Evolutionary conservation across 2,329 filamentous ascomycete species (phyloP).

Genomic region (Colletotrichum agaves): DNA sequence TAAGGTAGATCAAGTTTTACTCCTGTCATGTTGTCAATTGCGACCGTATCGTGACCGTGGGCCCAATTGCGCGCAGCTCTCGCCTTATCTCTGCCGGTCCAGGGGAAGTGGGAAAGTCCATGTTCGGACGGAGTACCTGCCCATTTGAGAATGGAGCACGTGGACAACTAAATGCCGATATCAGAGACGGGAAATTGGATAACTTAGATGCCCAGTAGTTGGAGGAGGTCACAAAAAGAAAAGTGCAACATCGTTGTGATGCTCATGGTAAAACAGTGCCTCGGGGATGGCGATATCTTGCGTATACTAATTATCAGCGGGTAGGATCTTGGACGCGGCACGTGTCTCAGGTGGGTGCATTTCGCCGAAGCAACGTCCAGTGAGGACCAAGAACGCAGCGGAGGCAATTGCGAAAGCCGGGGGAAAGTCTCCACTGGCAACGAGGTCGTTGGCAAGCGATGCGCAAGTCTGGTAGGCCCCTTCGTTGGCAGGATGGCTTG

Average conservation of each 20-base stretch:
- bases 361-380: conserved; percentile 23
- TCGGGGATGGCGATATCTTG: conserved; percentile 27
- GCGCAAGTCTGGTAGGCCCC: not conserved
- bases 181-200: not conserved
- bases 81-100: conserved; percentile 6
- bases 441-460: not conserved
- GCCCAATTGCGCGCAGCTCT: not conserved
- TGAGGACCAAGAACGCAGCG: not conserved
- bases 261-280: not conserved
- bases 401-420: conserved; percentile 1
- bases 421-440: not conserved
- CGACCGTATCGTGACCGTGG: not conserved
- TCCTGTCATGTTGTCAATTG: not conserved
- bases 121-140: not conserved
- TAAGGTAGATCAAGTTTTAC: conserved; percentile 6
- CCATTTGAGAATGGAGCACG: conserved; percentile 12
- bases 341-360: conserved; percentile 26
- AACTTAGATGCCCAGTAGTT: not conserved
- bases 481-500: not conserved
- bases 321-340: conserved; percentile 7
- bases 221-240: no score
- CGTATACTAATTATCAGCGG: conserved; percentile 22
- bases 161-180: conserved; percentile 1
- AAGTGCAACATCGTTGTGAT: not conserved
- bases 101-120: not conserved